Percentiles rank a stretch among this genome's conserved stretches.
Conservation (phyloP, 179 eudicot species). For the Patellifolia procumbens region DNA sequence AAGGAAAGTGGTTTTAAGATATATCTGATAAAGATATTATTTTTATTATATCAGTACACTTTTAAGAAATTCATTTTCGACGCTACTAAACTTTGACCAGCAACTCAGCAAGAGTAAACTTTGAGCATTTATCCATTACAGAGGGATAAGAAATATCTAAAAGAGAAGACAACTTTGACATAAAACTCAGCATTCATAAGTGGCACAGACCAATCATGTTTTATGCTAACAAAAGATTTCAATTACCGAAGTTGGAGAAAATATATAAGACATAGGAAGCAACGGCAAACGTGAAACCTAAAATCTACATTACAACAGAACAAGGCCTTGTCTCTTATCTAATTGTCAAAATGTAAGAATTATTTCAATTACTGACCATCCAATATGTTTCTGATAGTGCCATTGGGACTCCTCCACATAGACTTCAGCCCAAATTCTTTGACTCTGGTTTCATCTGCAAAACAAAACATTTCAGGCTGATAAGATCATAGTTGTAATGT, state of each 20-base stretch:
- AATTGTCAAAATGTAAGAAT: background rate
- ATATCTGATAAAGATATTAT: background rate
- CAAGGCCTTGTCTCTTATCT: slow-evolving; percentile 3
- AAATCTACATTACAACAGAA: background rate
- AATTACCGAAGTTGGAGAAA: background rate
- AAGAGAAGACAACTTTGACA: background rate
- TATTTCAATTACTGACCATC: slow-evolving; percentile 54
- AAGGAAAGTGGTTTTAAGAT: background rate
- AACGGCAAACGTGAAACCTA: background rate
- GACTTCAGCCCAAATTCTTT: slow-evolving; percentile 89
- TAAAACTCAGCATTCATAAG: background rate
- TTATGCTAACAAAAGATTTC: background rate
- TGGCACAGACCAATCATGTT: background rate
- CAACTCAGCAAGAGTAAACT: background rate
- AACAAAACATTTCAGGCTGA: slow-evolving; percentile 1
- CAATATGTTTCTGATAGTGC: slow-evolving; percentile 95
- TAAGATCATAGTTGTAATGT: background rate
- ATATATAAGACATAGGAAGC: background rate
- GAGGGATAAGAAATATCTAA: background rate
- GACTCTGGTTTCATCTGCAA: slow-evolving; percentile 91
- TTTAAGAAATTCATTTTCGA: background rate
- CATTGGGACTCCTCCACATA: slow-evolving; percentile 99
- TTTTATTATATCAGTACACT: background rate
- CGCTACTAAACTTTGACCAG: background rate
- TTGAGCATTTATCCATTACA: background rate